phyloP scores from a whole-genome alignment of 306 rosid species.

The Ochetophila trinervis region DNA sequence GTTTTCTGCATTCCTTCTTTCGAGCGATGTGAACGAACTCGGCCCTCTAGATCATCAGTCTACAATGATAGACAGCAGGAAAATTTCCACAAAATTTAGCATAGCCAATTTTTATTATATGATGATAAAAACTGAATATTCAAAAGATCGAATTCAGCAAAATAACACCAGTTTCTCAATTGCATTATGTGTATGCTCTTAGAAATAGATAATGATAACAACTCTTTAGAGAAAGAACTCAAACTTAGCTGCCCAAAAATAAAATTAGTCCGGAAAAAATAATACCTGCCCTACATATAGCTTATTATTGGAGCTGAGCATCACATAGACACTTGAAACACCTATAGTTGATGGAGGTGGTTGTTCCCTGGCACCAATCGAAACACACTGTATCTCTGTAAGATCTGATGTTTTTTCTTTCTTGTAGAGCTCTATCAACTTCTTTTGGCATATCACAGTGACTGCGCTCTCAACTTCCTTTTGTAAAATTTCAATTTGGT shows the following conservation, averaged over 20 bases:
- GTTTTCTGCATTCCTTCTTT: conserved; percentile 74
- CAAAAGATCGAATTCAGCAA: not conserved
- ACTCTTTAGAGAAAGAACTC: not conserved
- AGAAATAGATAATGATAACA: no score
- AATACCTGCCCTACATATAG: conserved; percentile 86
- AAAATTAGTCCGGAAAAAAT: conserved; percentile 1
- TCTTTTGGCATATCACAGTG: conserved; percentile 60
- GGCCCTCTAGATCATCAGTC: conserved; percentile 86
- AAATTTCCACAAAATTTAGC: not conserved
- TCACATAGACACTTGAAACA: conserved; percentile 82
- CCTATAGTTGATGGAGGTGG: conserved; percentile 94
- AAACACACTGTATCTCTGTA: conserved; percentile 49
- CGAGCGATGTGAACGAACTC: conserved; percentile 62
- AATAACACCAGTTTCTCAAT: not conserved
- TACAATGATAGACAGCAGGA: conserved; percentile 16
- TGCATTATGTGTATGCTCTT: no score
- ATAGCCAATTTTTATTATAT: not conserved
- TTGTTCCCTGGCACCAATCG: conserved; percentile 56
- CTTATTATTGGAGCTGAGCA: conserved; percentile 69
- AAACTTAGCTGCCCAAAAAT: not conserved
- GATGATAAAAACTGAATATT: not conserved
- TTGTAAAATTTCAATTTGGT: conserved; percentile 37
- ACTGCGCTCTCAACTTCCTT: conserved; percentile 62
- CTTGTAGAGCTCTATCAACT: conserved; percentile 46
- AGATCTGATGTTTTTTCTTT: conserved; percentile 26